These are phyloP conservation scores for Cenchrus purpureus DNA, from an alignment of 176 grass and related monocot species.

Conservation along the genomic window DNA sequence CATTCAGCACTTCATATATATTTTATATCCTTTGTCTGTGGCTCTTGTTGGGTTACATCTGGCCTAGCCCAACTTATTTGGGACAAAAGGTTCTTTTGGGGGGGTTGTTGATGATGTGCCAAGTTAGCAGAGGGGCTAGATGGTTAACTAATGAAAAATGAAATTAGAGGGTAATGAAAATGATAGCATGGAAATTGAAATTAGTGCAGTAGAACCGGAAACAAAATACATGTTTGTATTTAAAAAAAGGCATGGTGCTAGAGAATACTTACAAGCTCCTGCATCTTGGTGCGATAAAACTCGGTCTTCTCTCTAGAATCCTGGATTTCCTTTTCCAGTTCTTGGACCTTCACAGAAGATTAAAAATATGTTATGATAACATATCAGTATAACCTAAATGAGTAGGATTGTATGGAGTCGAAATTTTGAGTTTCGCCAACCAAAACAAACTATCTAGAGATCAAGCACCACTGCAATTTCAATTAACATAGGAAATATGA, in stretches of 20 bases:
- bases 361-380: constrained; percentile 44
- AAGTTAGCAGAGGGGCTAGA: constrained; percentile 14
- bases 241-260: constrained; percentile 12
- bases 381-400: constrained; percentile 33
- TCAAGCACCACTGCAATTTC: neutral
- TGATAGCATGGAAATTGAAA: constrained; percentile 25
- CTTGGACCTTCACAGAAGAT: constrained; percentile 86
- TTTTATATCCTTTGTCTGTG: neutral
- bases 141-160: constrained; percentile 21
- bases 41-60: neutral
- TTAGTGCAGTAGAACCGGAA: constrained; percentile 22
- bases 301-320: constrained; percentile 96
- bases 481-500: constrained; percentile 16
- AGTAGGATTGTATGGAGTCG: constrained; percentile 13
- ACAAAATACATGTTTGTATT: constrained; percentile 32
- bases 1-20: constrained; percentile 1
- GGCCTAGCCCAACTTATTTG: neutral
- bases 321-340: constrained; percentile 96
- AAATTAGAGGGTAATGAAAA: constrained; percentile 9
- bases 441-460: constrained; percentile 26
- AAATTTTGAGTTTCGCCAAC: neutral
- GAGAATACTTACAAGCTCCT: constrained; percentile 91
- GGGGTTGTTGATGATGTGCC: neutral
- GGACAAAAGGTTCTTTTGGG: neutral
- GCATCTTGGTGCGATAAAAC: constrained; percentile 95